These are phyloP conservation scores for Elsinoe batatas DNA, from an alignment of 2,329 filamentous ascomycete species.

Conservation along the genomic window DNA sequence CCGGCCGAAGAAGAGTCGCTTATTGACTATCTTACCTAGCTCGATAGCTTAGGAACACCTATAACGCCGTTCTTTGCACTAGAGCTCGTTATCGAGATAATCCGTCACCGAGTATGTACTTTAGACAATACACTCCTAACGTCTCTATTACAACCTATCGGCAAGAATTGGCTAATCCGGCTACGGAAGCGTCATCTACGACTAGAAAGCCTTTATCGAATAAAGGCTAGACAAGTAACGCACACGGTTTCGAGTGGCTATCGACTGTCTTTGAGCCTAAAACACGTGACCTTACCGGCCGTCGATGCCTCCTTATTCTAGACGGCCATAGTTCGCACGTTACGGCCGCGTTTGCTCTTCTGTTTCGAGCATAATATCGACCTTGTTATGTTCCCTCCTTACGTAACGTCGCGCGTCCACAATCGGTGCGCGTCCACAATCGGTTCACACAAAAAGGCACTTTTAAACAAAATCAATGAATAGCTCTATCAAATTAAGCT, in stretches of 20 bases:
- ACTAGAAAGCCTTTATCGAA: background rate
- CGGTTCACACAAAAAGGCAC: too few relatives aligned
- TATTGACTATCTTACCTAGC: background rate
- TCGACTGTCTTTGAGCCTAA: background rate
- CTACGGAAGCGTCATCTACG: background rate
- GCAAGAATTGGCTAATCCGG: background rate
- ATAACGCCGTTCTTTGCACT: background rate
- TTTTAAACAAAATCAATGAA: too few relatives aligned
- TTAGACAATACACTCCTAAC: background rate
- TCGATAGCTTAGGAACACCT: background rate
- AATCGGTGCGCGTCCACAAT: too few relatives aligned
- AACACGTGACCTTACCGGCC: background rate
- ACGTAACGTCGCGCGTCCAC: too few relatives aligned
- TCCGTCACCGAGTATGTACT: background rate
- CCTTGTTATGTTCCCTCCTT: background rate
- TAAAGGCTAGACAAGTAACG: background rate
- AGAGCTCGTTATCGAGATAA: background rate
- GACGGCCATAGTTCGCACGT: background rate
- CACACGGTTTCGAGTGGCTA: background rate
- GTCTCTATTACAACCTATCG: background rate
- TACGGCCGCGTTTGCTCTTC: background rate
- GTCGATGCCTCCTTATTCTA: background rate
- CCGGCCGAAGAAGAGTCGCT: background rate
- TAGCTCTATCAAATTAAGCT: too few relatives aligned
- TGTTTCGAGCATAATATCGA: background rate